Percentiles rank a stretch among this genome's conserved stretches.
Evolutionary conservation across 169 alveolate species (phyloP).

Genomic region (Plasmodium vinckei): DNA sequence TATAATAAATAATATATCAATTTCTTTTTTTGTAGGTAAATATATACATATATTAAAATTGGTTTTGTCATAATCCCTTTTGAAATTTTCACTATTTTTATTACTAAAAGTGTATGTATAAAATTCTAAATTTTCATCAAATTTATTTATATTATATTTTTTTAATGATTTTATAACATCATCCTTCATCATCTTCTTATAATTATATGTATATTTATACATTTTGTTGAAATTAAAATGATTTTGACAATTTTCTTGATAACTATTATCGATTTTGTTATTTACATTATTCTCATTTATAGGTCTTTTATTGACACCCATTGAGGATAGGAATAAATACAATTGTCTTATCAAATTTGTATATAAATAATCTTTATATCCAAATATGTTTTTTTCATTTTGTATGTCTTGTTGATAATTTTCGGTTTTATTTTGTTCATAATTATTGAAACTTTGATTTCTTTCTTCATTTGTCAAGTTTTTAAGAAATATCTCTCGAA

Average conservation of each 20-base stretch:
- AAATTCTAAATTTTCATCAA: not conserved
- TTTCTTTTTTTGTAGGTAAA: conserved; percentile 61
- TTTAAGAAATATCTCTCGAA: conserved; percentile 22
- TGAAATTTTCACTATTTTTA: not conserved
- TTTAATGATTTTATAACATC: conserved; percentile 3
- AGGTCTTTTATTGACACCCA: conserved; percentile 23
- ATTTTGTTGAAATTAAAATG: conserved; percentile 26
- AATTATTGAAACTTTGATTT: not conserved
- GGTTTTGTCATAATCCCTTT: not conserved
- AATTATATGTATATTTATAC: conserved; percentile 30
- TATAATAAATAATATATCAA: conserved; percentile 52
- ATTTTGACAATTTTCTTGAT: no score
- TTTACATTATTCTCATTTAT: not conserved
- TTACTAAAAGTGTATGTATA: conserved; percentile 6
- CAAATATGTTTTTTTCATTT: not conserved
- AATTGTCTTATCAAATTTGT: conserved; percentile 34
- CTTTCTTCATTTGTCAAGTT: conserved; percentile 10
- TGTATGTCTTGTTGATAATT: not conserved
- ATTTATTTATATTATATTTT: conserved; percentile 3
- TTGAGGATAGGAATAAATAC: conserved; percentile 13
- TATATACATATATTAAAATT: conserved; percentile 63
- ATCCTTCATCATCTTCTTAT: not conserved
- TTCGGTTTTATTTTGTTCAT: not conserved
- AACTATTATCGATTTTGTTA: no score
- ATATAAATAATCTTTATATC: conserved; percentile 27